Conservation (phyloP, 495 filamentous ascomycete species). For the Xylaria scruposa region DNA sequence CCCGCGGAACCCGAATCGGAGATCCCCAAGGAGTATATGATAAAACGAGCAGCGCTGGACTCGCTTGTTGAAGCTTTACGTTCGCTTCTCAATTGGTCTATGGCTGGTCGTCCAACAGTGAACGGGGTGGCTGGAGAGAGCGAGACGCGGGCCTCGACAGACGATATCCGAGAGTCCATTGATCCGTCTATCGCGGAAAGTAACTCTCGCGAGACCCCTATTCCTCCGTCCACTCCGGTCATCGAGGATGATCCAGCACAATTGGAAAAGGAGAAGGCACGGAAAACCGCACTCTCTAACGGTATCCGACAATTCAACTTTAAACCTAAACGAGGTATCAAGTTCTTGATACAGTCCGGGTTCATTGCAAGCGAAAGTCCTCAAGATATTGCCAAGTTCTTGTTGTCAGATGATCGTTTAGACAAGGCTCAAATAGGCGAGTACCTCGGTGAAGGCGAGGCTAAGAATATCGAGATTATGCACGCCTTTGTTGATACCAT, state of each 20-base stretch:
- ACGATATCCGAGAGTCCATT: slow-evolving; percentile 81
- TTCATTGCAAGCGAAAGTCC: slow-evolving; percentile 81
- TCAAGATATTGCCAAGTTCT: slow-evolving; percentile 83
- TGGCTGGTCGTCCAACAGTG: slow-evolving; percentile 63
- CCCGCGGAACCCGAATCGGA: slow-evolving; percentile 66
- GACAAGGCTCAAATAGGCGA: slow-evolving; percentile 94
- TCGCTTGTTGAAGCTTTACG: slow-evolving; percentile 85
- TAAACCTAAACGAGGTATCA: slow-evolving; percentile 95
- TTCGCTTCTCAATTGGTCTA: slow-evolving; percentile 90
- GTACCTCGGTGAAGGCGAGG: slow-evolving; percentile 91
- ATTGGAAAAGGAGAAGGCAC: slow-evolving; percentile 89
- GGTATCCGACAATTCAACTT: slow-evolving; percentile 95
- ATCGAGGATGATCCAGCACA: slow-evolving; percentile 89
- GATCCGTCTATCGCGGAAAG: slow-evolving; percentile 65
- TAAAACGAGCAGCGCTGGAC: slow-evolving; percentile 88
- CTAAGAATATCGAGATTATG: slow-evolving; percentile 94
- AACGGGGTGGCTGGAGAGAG: slow-evolving; percentile 55
- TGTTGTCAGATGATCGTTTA: slow-evolving; percentile 74
- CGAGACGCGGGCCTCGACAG: slow-evolving; percentile 69
- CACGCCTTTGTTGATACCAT: slow-evolving; percentile 96
- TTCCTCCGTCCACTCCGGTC: slow-evolving; percentile 73
- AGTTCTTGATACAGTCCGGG: slow-evolving; percentile 77
- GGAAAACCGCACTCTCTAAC: slow-evolving; percentile 89
- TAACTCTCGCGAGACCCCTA: slow-evolving; percentile 64
- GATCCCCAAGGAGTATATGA: slow-evolving; percentile 81